Percentiles rank a stretch among this genome's conserved stretches.
Evolutionary conservation across 805 yeast genomes (phyloP).

Genomic region (Scheffersomyces coipomensis): DNA sequence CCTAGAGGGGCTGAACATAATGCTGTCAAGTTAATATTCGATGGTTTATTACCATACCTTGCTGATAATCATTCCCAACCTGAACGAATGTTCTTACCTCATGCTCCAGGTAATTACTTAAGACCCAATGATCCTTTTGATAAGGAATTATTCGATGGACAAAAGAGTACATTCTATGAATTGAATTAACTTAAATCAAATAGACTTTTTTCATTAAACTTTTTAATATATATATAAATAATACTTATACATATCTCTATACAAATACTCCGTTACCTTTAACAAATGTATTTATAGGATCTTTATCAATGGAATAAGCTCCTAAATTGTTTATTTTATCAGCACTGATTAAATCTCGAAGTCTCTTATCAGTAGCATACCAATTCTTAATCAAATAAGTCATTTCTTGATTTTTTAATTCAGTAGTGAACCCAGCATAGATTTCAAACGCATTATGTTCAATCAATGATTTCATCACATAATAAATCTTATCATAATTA

Average conservation of each 20-base stretch:
- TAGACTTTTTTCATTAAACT: slow-evolving; percentile 3
- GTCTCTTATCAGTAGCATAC: slow-evolving; percentile 63
- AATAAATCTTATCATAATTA: slow-evolving; percentile 62
- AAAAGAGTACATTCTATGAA: slow-evolving; percentile 46
- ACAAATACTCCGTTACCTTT: slow-evolving; percentile 6
- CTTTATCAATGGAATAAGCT: slow-evolving; percentile 49
- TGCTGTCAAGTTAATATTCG: slow-evolving; percentile 60
- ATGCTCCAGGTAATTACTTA: slow-evolving; percentile 19
- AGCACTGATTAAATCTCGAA: slow-evolving; percentile 54
- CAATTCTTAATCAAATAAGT: slow-evolving; percentile 61
- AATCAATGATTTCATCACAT: slow-evolving; percentile 58
- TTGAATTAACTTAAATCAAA: slow-evolving; percentile 29
- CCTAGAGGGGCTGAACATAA: slow-evolving; percentile 66
- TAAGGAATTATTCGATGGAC: slow-evolving; percentile 34
- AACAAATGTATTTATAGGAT: slow-evolving; percentile 48
- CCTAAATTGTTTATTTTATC: slow-evolving; percentile 44
- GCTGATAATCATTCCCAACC: slow-evolving; percentile 9
- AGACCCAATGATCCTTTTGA: slow-evolving; percentile 24
- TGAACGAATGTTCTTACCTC: slow-evolving; percentile 10
- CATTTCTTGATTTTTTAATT: slow-evolving; percentile 52
- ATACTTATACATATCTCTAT: not conserved
- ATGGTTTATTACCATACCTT: slow-evolving; percentile 52
- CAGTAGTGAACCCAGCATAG: slow-evolving; percentile 44
- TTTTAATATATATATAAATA: not conserved
- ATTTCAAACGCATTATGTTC: slow-evolving; percentile 57